These are phyloP conservation scores for Candida sp. DNA, from an alignment of 1,139 yeast genomes.

Conservation along the genomic window DNA sequence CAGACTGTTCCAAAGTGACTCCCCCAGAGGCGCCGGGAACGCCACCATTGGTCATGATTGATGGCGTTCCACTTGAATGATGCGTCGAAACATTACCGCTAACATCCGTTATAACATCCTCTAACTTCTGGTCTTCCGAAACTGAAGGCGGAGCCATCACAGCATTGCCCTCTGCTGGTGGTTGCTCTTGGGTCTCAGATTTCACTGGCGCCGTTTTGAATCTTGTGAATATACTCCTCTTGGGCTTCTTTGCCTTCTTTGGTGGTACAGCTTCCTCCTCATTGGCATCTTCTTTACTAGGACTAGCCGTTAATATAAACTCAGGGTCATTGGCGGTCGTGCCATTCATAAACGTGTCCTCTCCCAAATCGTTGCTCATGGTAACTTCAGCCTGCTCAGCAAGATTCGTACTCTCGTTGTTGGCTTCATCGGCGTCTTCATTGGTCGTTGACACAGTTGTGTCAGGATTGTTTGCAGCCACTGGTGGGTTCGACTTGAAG, in stretches of 20 bases:
- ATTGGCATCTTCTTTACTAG: conserved; percentile 26
- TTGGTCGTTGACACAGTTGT: background rate
- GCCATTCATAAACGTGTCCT: conserved; percentile 7
- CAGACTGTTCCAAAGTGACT: conserved; percentile 12
- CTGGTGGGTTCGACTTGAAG: conserved; percentile 29
- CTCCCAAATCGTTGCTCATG: conserved; percentile 5
- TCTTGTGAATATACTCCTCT: conserved; percentile 44
- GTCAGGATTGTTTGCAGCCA: background rate
- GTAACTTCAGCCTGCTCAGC: conserved; percentile 11
- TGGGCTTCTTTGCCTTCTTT: conserved; percentile 35
- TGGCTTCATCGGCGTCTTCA: conserved; percentile 7
- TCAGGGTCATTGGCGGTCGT: conserved; percentile 14
- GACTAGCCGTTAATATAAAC: conserved; percentile 21
- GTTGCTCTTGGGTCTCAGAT: conserved; percentile 10
- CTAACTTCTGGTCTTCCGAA: conserved; percentile 7
- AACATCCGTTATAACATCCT: conserved; percentile 16
- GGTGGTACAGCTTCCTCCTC: conserved; percentile 21
- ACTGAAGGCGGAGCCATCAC: background rate
- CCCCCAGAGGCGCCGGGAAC: conserved; percentile 1
- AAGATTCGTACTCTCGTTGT: conserved; percentile 4
- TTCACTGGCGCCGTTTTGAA: conserved; percentile 36
- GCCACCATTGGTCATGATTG: conserved; percentile 22
- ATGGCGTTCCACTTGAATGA: conserved; percentile 29
- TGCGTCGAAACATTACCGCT: conserved; percentile 16
- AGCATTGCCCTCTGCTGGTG: conserved; percentile 1